These are phyloP conservation scores for Cladosporium sp. DNA, from an alignment of 2,329 filamentous ascomycete species.

Conservation along the genomic window DNA sequence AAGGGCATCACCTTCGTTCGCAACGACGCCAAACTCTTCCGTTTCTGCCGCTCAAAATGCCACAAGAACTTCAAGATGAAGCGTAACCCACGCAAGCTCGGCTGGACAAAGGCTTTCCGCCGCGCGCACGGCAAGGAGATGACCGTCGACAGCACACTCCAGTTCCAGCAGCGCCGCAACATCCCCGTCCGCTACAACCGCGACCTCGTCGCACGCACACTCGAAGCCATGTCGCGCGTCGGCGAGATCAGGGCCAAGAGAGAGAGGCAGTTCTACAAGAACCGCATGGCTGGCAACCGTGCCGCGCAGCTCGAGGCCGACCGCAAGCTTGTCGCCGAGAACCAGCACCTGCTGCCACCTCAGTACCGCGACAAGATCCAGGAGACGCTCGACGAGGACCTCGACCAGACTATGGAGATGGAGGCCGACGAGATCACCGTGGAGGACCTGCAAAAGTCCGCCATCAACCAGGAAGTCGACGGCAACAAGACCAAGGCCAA, in stretches of 20 bases:
- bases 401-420: slow-evolving; percentile 54
- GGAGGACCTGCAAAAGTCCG: slow-evolving; percentile 12
- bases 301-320: slow-evolving; percentile 74
- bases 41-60: slow-evolving; percentile 65
- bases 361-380: slow-evolving; percentile 41
- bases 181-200: slow-evolving; percentile 94
- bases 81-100: slow-evolving; percentile 92
- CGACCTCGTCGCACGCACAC: slow-evolving; percentile 78
- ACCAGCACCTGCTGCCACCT: slow-evolving; percentile 81
- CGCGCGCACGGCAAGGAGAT: slow-evolving; percentile 75
- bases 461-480: slow-evolving; percentile 32
- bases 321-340: slow-evolving; percentile 83
- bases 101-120: slow-evolving; percentile 94
- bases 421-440: slow-evolving; percentile 18
- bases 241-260: slow-evolving; percentile 76
- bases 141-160: slow-evolving; percentile 90
- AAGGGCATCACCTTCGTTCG: slow-evolving; percentile 65
- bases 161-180: slow-evolving; percentile 90
- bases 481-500: slow-evolving; percentile 42
- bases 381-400: slow-evolving; percentile 53
- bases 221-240: slow-evolving; percentile 89
- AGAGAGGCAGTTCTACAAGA: slow-evolving; percentile 91
- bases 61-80: slow-evolving; percentile 90
- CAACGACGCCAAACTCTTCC: slow-evolving; percentile 62
- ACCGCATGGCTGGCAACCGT: slow-evolving; percentile 86